Evolutionary conservation across 78 protist species (phyloP), one percentile per base, ranked within the genome.

Genomic region (Emiliania huxleyi): DNA sequence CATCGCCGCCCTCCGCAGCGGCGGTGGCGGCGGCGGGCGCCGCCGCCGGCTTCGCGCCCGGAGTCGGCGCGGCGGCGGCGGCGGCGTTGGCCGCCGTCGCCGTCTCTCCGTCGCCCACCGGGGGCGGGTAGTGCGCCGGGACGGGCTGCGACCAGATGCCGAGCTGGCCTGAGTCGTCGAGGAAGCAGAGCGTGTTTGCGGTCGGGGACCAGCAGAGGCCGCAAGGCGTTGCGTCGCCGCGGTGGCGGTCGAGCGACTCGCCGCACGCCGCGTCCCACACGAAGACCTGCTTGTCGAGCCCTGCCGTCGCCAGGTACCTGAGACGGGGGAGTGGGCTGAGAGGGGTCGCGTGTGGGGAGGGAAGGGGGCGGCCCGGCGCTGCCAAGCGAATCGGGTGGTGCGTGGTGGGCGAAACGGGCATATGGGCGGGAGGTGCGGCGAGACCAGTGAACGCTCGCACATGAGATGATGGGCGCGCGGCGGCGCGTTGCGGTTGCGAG

Each of bases 241-340:
- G 37, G 85, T 77, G 48, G 2, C 85, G 85, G 48, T 33, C 89
- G 56, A 81, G 89, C 23, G 89, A 42, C 42, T 81, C 56, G 56
- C 18, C 0, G 19, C 12, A 0, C 22, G 22, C 0, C 23, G 23
- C 29, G 18, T 81, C 56, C 89, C 89, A 81, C 21, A 81, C 35
- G 89, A 81, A 81, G 29, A 52, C 62, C 38, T 81, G 55, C 56
- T 23, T 4, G 56, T 81, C 89, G 12, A 81, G 49, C 23, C 89
- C 89, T 8, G 5, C 25, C 21, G 89, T 29, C 38, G 42, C 33
- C 26, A 81, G 18, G 89, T 81, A 81, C 11, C n/a, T n/a, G n/a
- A n/a, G n/a, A n/a, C n/a, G n/a, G n/a, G n/a, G n/a, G n/a, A n/a
- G n/a, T n/a, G n/a, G n/a, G n/a, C n/a, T n/a, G n/a, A n/a, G n/a